phyloP scores from a whole-genome alignment of 2,329 filamentous ascomycete genomes.

The Aspergillus fijiensis region DNA sequence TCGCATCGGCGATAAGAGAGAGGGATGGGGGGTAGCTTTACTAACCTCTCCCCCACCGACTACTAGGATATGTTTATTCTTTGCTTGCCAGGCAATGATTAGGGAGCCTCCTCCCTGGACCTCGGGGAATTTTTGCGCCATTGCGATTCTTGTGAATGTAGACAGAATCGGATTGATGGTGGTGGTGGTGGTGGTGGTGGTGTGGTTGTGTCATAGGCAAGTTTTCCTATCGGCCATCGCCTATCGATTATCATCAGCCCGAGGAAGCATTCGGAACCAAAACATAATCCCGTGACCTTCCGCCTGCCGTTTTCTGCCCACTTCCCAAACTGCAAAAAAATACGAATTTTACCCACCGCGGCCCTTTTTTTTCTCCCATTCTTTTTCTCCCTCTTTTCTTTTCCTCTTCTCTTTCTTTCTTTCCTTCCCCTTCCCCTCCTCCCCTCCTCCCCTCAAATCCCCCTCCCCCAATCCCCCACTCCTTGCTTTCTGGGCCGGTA shows the following conservation, averaged over 20 bases:
- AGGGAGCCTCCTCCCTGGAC: slow-evolving; percentile 89
- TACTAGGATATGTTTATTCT: slow-evolving; percentile 83
- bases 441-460: neutral
- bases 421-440: slow-evolving; percentile 11
- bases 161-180: neutral
- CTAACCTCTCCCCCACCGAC: slow-evolving; percentile 83
- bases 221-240: neutral
- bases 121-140: slow-evolving; percentile 65
- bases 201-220: neutral
- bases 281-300: neutral
- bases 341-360: too few species aligned
- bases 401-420: slow-evolving; percentile 15
- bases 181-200: neutral
- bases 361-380: slow-evolving; percentile 18
- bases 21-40: slow-evolving; percentile 44
- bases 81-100: slow-evolving; percentile 94
- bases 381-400: slow-evolving; percentile 16
- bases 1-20: slow-evolving; percentile 1
- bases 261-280: too few species aligned
- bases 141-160: slow-evolving; percentile 26
- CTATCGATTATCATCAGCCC: too few species aligned
- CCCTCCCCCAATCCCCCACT: neutral
- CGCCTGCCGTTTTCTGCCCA: neutral
- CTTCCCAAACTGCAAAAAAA: neutral
- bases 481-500: slow-evolving; percentile 5